Percentiles rank a stretch among this genome's conserved stretches.
Evolutionary conservation across 2,329 filamentous ascomycete species (phyloP).

Genomic region (Xylaria sp.): DNA sequence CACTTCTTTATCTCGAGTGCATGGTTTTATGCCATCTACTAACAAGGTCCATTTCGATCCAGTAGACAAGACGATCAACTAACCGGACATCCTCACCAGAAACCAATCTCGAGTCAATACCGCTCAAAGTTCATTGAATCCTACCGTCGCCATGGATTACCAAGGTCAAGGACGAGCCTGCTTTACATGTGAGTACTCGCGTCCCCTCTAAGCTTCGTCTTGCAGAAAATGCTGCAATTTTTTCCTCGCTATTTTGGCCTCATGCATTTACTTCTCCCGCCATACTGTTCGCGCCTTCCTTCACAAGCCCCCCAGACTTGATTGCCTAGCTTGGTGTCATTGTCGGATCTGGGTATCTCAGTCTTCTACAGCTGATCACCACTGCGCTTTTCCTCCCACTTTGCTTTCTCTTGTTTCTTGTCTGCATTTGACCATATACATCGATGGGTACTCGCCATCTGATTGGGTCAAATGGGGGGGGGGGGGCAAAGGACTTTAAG

Average conservation of each 20-base stretch:
- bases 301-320: background rate
- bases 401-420: background rate
- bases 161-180: slow-evolving; percentile 48
- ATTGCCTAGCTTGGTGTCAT: background rate
- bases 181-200: slow-evolving; percentile 51
- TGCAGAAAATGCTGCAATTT: slow-evolving; percentile 3
- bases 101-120: background rate
- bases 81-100: slow-evolving; percentile 1
- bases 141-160: slow-evolving; percentile 47
- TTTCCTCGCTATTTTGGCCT: background rate
- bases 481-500: background rate
- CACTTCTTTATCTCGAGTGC: too few relatives aligned
- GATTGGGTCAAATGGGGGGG: background rate
- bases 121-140: background rate
- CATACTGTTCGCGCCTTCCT: background rate
- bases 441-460: background rate
- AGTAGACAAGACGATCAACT: background rate
- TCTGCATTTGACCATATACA: background rate
- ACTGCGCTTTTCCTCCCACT: background rate
- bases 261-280: background rate
- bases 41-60: background rate
- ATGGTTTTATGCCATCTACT: too few relatives aligned
- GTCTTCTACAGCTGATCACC: background rate
- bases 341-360: background rate
- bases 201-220: background rate